Evolutionary conservation across 2,329 filamentous ascomycete species (phyloP).

Genomic region (Orbilia ellipsospora): DNA sequence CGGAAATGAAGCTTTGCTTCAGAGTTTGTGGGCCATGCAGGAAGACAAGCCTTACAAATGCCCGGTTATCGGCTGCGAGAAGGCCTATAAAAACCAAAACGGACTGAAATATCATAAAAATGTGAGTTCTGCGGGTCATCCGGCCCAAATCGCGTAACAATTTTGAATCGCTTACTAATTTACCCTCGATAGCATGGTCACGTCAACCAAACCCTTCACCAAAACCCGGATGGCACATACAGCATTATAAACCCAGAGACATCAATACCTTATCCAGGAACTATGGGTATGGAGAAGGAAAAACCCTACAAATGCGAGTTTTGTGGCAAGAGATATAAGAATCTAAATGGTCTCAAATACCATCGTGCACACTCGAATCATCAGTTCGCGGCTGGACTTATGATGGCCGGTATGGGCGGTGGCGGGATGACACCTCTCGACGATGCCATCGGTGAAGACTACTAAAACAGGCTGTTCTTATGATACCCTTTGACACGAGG

Average conservation of each 20-base stretch:
- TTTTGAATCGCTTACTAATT: conserved; percentile 44
- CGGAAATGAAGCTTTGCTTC: conserved; percentile 61
- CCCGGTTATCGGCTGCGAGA: conserved; percentile 97
- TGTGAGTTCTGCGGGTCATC: conserved; percentile 63
- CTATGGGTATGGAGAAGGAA: conserved; percentile 99
- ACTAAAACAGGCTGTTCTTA: conserved; percentile 8
- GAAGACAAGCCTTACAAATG: conserved; percentile 98
- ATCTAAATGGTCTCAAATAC: conserved; percentile 97
- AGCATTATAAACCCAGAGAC: conserved; percentile 98
- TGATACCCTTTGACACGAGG: neutral
- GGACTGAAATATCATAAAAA: conserved; percentile 89
- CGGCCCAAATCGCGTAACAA: neutral
- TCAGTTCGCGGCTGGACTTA: conserved; percentile 58
- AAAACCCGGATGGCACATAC: conserved; percentile 96
- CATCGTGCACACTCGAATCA: conserved; percentile 65
- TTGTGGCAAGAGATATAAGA: conserved; percentile 99
- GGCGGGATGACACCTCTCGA: conserved; percentile 45
- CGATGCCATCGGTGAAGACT: conserved; percentile 52
- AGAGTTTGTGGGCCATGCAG: conserved; percentile 70
- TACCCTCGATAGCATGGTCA: conserved; percentile 75
- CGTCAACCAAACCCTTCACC: conserved; percentile 94
- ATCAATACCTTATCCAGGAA: conserved; percentile 91
- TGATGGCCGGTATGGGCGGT: conserved; percentile 42
- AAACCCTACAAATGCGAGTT: conserved; percentile 98
- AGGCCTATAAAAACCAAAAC: conserved; percentile 99